These are phyloP conservation scores for Ulmus americana DNA, from an alignment of 331 rosid genomes.

Conservation along the genomic window DNA sequence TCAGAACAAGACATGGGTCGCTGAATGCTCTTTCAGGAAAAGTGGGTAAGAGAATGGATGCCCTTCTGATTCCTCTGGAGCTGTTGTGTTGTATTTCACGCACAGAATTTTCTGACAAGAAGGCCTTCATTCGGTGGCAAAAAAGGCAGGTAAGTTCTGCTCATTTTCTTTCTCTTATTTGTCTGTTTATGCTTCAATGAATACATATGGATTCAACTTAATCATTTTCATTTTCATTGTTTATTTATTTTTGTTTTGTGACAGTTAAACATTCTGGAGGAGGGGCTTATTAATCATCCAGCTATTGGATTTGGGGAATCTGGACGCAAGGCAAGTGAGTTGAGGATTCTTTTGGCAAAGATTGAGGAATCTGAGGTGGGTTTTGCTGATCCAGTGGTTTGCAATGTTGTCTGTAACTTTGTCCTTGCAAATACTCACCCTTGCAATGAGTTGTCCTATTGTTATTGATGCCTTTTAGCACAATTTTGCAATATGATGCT, in stretches of 20 bases:
- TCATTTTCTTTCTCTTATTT: slow-evolving; percentile 15
- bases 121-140: slow-evolving; percentile 90
- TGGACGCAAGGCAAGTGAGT: slow-evolving; percentile 77
- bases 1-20: slow-evolving; percentile 85
- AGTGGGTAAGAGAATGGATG: slow-evolving; percentile 93
- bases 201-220: slow-evolving; percentile 19
- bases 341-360: slow-evolving; percentile 86
- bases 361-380: slow-evolving; percentile 95
- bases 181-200: slow-evolving; percentile 18
- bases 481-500: not conserved
- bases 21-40: slow-evolving; percentile 90
- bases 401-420: slow-evolving; percentile 2
- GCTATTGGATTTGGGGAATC: slow-evolving; percentile 91
- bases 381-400: slow-evolving; percentile 15
- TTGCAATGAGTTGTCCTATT: slow-evolving; percentile 15
- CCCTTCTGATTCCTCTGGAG: slow-evolving; percentile 85
- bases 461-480: not conserved
- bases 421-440: slow-evolving; percentile 17
- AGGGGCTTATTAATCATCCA: slow-evolving; percentile 86
- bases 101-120: slow-evolving; percentile 94
- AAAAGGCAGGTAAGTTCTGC: slow-evolving; percentile 77
- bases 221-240: slow-evolving; percentile 15
- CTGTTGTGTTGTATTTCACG: slow-evolving; percentile 79
- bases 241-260: slow-evolving; percentile 6
- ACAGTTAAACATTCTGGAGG: slow-evolving; percentile 88